Evolutionary conservation across 1,284 basidiomycete species (phyloP).

Genomic region (Rhizopogon parksii): DNA sequence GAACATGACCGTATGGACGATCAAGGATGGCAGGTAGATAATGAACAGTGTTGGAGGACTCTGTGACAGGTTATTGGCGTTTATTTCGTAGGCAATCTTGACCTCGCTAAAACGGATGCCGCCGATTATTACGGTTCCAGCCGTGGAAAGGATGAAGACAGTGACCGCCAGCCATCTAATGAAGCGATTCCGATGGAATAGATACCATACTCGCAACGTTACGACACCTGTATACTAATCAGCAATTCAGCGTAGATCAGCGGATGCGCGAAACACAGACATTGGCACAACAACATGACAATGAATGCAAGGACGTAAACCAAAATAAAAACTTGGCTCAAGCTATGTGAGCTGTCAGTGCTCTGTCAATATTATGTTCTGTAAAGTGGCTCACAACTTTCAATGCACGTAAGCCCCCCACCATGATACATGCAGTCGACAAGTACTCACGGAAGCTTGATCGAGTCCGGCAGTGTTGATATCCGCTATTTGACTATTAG

Average conservation of each 20-base stretch:
- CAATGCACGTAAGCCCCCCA: too few relatives aligned
- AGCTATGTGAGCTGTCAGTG: too few relatives aligned
- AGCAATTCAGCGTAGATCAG: background rate
- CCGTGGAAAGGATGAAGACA: background rate
- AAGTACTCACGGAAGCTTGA: background rate
- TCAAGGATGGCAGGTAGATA: constrained; percentile 14
- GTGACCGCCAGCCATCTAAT: constrained; percentile 10
- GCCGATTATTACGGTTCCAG: constrained; percentile 1
- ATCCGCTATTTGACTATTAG: background rate
- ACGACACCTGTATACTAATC: constrained; percentile 9
- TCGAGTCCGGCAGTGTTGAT: too few relatives aligned
- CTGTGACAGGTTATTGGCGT: background rate
- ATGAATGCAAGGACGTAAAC: background rate
- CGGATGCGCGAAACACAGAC: background rate
- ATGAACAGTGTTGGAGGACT: background rate
- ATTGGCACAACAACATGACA: background rate
- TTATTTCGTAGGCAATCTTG: too few relatives aligned
- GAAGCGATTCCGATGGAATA: constrained; percentile 11
- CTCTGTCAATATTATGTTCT: background rate
- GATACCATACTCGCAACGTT: constrained; percentile 20
- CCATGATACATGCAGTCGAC: too few relatives aligned
- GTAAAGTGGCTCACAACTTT: background rate
- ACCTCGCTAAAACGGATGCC: background rate
- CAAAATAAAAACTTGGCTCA: too few relatives aligned
- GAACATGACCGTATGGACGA: constrained; percentile 17